Evolutionary conservation across 2,329 filamentous ascomycete genomes (phyloP), one percentile per base, ranked within the genome.

Genomic region (Sarocladium kiliense): DNA sequence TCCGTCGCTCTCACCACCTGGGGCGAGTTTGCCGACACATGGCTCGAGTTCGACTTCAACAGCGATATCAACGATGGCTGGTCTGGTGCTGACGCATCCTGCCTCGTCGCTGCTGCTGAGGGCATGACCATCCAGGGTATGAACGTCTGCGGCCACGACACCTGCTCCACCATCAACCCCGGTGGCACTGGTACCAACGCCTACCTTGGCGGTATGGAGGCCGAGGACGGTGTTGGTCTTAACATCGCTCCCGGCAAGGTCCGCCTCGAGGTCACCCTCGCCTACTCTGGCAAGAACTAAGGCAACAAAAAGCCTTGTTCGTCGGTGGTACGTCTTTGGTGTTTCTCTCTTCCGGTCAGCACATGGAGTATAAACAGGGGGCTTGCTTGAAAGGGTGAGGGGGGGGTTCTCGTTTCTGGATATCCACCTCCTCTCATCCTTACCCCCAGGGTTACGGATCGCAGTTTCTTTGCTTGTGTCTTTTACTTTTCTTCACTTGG

Each of bases 11-110:
- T 59, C 57, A 78, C 74, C 55, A 1, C 4, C 2, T 58, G 62
- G 50, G 76, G 77, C 58, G 70, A 76, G 63, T 75, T 68, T 56
- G 70, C 71, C 53, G 67, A 68, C 58, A 72, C 72, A 55, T 81
- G 78, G 78, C 60, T 72, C 64, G 78, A 81, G 71, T 76, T 73
- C 54, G 78, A 81, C 68, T 73, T 74, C 47, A 74, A 59, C 57
- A 75, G 72, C 68, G 34, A 58, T 0, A 65, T 65, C 67, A 81
- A 81, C 73, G 55, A 61, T n/a, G 68, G 64, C 55, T 78, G 74
- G 74, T 78, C 74, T 2, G 78, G 78, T 39, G 75, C 73, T 56
- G 78, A 81, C 56, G 77, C 74, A 58, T 80, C 77, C 3, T 72
- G 71, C 57, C 71, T 81, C 10, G 75, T 78, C 41, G 67, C 77